Evolutionary conservation across 257 asterid species (phyloP), one percentile per base, ranked within the genome.

Genomic region (Voacanga thouarsii): DNA sequence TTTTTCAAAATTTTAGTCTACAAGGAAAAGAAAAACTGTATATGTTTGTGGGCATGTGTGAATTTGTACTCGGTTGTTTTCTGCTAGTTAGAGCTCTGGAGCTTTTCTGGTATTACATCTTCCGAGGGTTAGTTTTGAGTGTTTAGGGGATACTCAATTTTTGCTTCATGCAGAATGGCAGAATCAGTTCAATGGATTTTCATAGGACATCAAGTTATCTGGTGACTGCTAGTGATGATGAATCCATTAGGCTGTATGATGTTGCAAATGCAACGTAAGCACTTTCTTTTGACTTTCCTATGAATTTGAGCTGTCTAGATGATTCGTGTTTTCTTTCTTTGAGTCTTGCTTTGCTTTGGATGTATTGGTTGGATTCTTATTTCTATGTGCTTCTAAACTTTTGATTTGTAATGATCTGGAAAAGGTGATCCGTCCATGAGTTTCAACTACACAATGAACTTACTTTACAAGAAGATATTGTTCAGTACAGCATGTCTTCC

Each of bases 171-270:
- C 93, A 95, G 99, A 96, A 87, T 84, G 96, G 98, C 69, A 88
- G 98, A 83, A 96, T 96, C 73, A 96, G 97, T 88, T 96, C 99
- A 30, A 92, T 92, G 99, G 99, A 96, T 87, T 96, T 92, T 80
- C 98, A 93, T 59, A 93, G 87, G 87, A 87, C 95, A 44, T 89
- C 96, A 77, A 89, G 78, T 88, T 90, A 84, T 85, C 82, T 96
- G 89, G 98, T 96, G 49, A 96, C 98, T 60, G 98, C 99, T 66
- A 91, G 99, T 81, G 98, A 92, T 80, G 98, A 92, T 81, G 99
- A 96, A 83, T 93, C 97, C 55, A 92, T 96, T 71, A 96, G 98
- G 79, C 88, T 96, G 61, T 96, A 96, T 73, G 98, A 93, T 84
- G 96, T 92, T 21, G 83, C 96, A 28, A 92, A 81, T 85, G 97